Evolutionary conservation across 73 alveolate genomes (phyloP).

Genomic region (Uronychia binucleata): DNA sequence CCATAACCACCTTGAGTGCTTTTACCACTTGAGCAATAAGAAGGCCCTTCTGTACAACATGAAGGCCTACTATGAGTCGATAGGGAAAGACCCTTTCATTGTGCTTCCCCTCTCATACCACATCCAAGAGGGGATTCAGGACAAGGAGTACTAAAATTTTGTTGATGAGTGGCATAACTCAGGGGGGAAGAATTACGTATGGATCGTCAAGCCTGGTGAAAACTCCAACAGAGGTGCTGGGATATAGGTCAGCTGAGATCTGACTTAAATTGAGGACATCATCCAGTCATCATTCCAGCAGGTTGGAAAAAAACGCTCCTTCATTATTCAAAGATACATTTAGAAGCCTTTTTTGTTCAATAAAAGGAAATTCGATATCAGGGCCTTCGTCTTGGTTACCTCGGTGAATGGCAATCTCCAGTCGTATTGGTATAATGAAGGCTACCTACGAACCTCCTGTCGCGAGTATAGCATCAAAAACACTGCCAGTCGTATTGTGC

Average conservation of each 20-base stretch:
- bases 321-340: conserved; percentile 70
- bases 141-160: background rate
- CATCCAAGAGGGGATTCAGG: background rate
- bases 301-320: conserved; percentile 6
- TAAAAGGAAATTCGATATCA: conserved; percentile 72
- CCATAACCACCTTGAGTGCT: background rate
- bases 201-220: conserved; percentile 86
- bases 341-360: conserved; percentile 67
- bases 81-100: background rate
- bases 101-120: background rate
- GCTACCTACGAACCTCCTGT: conserved; percentile 70
- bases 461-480: conserved; percentile 52
- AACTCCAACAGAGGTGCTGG: conserved; percentile 75
- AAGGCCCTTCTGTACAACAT: background rate
- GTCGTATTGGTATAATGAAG: conserved; percentile 67
- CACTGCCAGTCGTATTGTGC: conserved; percentile 52
- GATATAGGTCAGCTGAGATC: conserved; percentile 47
- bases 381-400: conserved; percentile 63
- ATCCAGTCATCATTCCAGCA: background rate
- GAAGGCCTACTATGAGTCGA: background rate
- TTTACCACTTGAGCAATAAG: background rate
- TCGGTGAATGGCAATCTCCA: conserved; percentile 49
- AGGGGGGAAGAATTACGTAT: conserved; percentile 47
- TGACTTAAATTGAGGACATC: conserved; percentile 38
- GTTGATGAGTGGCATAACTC: background rate